phyloP scores from a whole-genome alignment of 108 stramenopile species.

The Aurantiochytrium sp. region DNA sequence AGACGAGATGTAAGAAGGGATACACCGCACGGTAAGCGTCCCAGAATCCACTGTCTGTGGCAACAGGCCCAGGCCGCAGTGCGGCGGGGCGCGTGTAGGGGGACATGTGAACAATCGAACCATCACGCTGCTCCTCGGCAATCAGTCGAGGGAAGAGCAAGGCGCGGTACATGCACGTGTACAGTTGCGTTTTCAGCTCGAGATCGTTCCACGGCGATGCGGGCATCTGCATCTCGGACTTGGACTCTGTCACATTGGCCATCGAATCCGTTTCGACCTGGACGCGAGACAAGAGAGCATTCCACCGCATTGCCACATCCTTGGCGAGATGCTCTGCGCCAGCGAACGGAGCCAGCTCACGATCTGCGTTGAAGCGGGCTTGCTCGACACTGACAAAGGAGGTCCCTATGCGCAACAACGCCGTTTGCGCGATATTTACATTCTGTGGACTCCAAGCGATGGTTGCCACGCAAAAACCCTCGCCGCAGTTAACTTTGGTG shows the following conservation, averaged over 20 bases:
- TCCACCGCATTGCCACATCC: neutral
- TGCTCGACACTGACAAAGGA: slow-evolving; percentile 21
- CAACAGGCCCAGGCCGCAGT: neutral
- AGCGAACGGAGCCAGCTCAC: neutral
- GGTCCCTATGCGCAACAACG: slow-evolving; percentile 6
- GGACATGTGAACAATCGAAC: slow-evolving; percentile 2
- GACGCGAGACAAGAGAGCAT: neutral
- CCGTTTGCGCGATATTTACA: neutral
- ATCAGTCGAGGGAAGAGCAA: slow-evolving; percentile 24
- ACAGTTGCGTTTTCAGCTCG: neutral
- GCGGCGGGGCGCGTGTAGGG: slow-evolving; percentile 4
- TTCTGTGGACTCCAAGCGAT: neutral
- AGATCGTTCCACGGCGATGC: no score
- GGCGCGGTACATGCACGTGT: slow-evolving; percentile 31
- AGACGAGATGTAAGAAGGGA: slow-evolving; percentile 13
- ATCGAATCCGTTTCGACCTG: neutral
- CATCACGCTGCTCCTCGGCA: neutral
- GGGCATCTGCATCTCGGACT: no score
- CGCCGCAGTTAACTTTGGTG: neutral
- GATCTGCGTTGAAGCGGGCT: neutral
- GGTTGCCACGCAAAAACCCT: neutral
- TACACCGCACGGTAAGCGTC: slow-evolving; percentile 38
- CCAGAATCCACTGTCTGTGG: slow-evolving; percentile 38
- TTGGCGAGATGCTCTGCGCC: neutral
- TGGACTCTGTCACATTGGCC: no score